These are phyloP conservation scores for Naganishia sp. DNA, from an alignment of 1,284 basidiomycete species.

Conservation along the genomic window DNA sequence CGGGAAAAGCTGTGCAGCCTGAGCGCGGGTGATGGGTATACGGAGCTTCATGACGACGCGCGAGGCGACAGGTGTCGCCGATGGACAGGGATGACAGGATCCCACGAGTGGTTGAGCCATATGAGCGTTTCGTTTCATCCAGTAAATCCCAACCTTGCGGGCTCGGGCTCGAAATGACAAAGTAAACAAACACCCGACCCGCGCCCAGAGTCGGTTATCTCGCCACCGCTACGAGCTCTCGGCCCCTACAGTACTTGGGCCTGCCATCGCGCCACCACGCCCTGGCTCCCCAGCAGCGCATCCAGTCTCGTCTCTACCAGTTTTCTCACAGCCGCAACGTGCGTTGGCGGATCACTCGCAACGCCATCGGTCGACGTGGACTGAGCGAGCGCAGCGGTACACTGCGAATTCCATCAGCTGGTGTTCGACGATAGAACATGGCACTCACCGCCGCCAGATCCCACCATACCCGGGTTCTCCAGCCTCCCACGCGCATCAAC, in stretches of 20 bases:
- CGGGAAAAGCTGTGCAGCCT: slow-evolving; percentile 33
- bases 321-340: background rate
- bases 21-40: background rate
- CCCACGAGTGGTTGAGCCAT: background rate
- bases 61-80: background rate
- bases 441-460: slow-evolving; percentile 58
- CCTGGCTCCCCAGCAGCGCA: slow-evolving; percentile 1
- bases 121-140: background rate
- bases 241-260: no score
- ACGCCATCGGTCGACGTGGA: background rate
- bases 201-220: background rate
- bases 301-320: slow-evolving; percentile 11
- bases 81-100: background rate
- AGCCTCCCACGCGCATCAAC: slow-evolving; percentile 52
- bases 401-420: background rate
- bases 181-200: slow-evolving; percentile 26
- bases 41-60: slow-evolving; percentile 1
- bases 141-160: background rate
- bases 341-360: background rate
- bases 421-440: background rate
- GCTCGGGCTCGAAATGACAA: slow-evolving; percentile 4
- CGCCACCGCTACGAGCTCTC: background rate
- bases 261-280: slow-evolving; percentile 2
- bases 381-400: slow-evolving; percentile 1
- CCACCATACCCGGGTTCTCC: slow-evolving; percentile 68